Conservation (phyloP, 106 monocot species). For the Acorus gramineus region DNA sequence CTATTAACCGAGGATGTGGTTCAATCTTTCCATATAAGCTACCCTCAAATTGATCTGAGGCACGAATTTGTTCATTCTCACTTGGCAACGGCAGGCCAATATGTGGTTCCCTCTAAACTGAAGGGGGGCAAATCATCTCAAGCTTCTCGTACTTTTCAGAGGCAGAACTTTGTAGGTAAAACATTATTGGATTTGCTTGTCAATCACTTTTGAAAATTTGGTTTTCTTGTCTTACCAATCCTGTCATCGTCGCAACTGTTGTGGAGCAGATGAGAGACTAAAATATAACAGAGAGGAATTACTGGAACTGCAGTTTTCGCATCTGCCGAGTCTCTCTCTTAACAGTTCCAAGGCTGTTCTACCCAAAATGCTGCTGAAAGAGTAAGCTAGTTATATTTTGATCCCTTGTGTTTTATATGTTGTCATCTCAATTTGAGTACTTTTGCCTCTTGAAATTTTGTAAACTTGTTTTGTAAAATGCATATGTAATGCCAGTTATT, state of each 20-base stretch:
- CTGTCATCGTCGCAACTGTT: background rate
- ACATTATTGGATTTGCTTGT: background rate
- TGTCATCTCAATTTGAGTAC: too few relatives aligned
- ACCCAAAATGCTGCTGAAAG: constrained; percentile 18
- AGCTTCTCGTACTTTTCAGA: background rate
- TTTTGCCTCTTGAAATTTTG: too few relatives aligned
- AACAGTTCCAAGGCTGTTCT: constrained; percentile 7
- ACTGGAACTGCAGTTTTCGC: constrained; percentile 38
- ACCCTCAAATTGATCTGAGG: constrained; percentile 42
- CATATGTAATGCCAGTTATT: too few relatives aligned
- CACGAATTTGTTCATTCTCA: constrained; percentile 30
- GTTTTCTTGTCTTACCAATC: background rate
- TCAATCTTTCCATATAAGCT: constrained; percentile 37
- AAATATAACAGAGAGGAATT: constrained; percentile 65
- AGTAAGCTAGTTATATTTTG: constrained; percentile 5
- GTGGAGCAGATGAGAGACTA: constrained; percentile 75
- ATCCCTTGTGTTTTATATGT: too few relatives aligned
- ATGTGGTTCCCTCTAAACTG: constrained; percentile 14
- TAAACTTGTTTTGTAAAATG: too few relatives aligned
- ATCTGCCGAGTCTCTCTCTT: constrained; percentile 9
- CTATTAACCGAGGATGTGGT: constrained; percentile 51
- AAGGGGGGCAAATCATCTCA: constrained; percentile 11
- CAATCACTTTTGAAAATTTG: background rate
- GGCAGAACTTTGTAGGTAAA: constrained; percentile 33
- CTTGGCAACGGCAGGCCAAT: constrained; percentile 8